Evolutionary conservation across 306 rosid species (phyloP).

Genomic region (Lathyrus sativus): DNA sequence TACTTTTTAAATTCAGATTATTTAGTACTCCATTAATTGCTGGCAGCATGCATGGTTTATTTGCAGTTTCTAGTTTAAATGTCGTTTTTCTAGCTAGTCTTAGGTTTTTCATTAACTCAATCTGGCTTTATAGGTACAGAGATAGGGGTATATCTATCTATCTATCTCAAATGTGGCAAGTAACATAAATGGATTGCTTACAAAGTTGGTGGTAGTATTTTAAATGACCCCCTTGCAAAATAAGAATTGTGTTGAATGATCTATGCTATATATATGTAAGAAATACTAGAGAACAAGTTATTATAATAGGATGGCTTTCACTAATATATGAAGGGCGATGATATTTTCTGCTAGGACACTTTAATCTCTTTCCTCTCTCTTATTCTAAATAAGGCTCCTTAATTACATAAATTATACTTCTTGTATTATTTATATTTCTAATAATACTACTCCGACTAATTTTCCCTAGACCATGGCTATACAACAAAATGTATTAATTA

Average conservation of each 20-base stretch:
- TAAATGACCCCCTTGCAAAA: slow-evolving; percentile 1
- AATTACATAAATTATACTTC: background rate
- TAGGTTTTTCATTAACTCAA: background rate
- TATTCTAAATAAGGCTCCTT: background rate
- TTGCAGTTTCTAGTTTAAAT: background rate
- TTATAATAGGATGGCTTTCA: too few species aligned
- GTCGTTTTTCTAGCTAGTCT: background rate
- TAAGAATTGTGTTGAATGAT: background rate
- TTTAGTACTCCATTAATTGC: background rate
- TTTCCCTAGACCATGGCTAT: too few species aligned
- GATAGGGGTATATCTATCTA: background rate
- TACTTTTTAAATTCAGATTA: background rate
- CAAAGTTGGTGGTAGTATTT: background rate
- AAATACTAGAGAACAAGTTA: too few species aligned
- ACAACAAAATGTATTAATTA: too few species aligned
- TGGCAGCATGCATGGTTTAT: background rate
- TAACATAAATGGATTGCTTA: slow-evolving; percentile 8
- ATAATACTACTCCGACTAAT: too few species aligned
- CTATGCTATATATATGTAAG: background rate
- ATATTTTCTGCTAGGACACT: too few species aligned
- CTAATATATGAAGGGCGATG: too few species aligned
- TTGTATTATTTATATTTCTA: too few species aligned
- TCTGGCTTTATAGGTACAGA: background rate
- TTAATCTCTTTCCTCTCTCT: background rate
- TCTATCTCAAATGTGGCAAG: background rate